These are phyloP conservation scores for Pontederia paniculata DNA, from an alignment of 176 grass and related monocot species.

Conservation along the genomic window DNA sequence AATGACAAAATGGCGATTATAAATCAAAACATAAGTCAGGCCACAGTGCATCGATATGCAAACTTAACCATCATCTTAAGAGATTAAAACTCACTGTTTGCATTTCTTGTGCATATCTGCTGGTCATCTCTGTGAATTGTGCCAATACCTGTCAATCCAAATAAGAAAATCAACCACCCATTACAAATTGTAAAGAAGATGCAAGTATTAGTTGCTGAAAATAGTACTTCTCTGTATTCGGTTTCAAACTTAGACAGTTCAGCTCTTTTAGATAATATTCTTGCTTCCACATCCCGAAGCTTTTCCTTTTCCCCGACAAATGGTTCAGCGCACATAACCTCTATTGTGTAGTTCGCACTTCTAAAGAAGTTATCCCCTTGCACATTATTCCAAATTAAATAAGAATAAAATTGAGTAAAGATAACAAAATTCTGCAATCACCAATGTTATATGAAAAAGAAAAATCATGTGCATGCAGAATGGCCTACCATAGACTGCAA, in stretches of 20 bases:
- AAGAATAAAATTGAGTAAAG: slow-evolving; percentile 11
- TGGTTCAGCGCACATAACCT: slow-evolving; percentile 69
- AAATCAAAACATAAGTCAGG: slow-evolving; percentile 7
- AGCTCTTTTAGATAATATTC: slow-evolving; percentile 89
- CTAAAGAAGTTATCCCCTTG: slow-evolving; percentile 99
- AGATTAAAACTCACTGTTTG: slow-evolving; percentile 38
- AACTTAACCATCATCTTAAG: no score
- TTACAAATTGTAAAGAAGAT: slow-evolving; percentile 3
- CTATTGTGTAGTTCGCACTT: slow-evolving; percentile 77
- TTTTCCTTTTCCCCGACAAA: slow-evolving; percentile 72
- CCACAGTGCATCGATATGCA: no score
- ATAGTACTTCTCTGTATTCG: slow-evolving; percentile 89
- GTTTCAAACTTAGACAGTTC: slow-evolving; percentile 83
- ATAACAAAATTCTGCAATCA: not conserved
- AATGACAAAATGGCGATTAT: not conserved
- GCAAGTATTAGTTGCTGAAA: slow-evolving; percentile 9
- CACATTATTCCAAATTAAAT: no score
- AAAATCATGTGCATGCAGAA: slow-evolving; percentile 9
- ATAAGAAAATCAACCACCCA: slow-evolving; percentile 7
- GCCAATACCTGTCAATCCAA: slow-evolving; percentile 56
- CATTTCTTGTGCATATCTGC: slow-evolving; percentile 82
- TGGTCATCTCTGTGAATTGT: slow-evolving; percentile 85
- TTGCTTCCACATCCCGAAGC: slow-evolving; percentile 79
- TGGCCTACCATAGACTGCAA: slow-evolving; percentile 85
- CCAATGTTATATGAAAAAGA: slow-evolving; percentile 2